These are phyloP conservation scores for Naganishia cerealis DNA, from an alignment of 1,284 basidiomycete species.

Conservation along the genomic window DNA sequence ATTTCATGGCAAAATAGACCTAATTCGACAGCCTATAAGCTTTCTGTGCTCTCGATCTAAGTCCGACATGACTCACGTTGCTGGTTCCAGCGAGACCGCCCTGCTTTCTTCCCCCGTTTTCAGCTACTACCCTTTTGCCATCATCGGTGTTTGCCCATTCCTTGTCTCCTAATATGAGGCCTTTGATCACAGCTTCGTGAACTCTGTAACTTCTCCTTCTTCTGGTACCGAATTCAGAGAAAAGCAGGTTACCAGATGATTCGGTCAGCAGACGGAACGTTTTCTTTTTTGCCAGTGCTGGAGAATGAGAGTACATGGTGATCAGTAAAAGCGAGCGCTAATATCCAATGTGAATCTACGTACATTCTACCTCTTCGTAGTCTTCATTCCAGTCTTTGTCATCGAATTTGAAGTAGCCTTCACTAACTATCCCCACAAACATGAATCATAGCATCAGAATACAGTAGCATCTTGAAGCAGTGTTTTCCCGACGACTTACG, in stretches of 20 bases:
- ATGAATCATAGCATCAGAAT: neutral
- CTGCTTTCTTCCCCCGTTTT: slow-evolving; percentile 36
- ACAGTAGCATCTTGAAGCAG: neutral
- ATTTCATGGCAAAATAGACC: slow-evolving; percentile 77
- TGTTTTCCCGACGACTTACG: slow-evolving; percentile 70
- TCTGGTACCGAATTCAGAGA: slow-evolving; percentile 93
- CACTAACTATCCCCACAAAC: slow-evolving; percentile 37
- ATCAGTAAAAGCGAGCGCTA: neutral
- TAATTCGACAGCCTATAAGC: slow-evolving; percentile 44
- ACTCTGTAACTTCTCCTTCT: slow-evolving; percentile 75
- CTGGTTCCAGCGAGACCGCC: slow-evolving; percentile 80
- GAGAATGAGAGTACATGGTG: neutral
- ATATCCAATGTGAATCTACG: slow-evolving; percentile 21
- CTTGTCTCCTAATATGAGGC: slow-evolving; percentile 65
- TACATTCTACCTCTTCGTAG: slow-evolving; percentile 71
- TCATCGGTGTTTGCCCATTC: slow-evolving; percentile 47
- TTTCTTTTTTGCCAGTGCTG: slow-evolving; percentile 69
- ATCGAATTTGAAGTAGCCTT: slow-evolving; percentile 62
- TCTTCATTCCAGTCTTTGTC: slow-evolving; percentile 72
- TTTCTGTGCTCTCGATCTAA: neutral
- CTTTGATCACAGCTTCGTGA: slow-evolving; percentile 76
- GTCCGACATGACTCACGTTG: slow-evolving; percentile 61
- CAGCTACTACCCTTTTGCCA: slow-evolving; percentile 4
- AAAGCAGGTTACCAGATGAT: slow-evolving; percentile 62
- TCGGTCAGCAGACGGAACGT: slow-evolving; percentile 64